Evolutionary conservation across 345 rosid species (phyloP).

Genomic region (Cardamine occulta): DNA sequence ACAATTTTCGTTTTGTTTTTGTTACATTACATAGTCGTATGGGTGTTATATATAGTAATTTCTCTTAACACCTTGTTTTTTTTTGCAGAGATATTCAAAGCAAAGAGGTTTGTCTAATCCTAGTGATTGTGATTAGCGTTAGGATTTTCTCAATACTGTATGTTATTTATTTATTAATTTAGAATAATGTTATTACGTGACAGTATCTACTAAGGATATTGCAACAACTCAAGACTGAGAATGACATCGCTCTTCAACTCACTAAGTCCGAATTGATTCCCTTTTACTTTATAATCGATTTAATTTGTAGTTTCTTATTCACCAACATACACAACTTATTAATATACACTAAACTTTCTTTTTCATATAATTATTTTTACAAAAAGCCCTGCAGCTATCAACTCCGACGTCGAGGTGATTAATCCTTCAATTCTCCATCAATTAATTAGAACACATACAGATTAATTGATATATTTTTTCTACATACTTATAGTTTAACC

Average conservation of each 20-base stretch:
- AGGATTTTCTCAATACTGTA: neutral
- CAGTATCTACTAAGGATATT: slow-evolving; percentile 64
- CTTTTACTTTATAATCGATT: neutral
- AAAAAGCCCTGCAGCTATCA: slow-evolving; percentile 60
- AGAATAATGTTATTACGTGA: slow-evolving; percentile 10
- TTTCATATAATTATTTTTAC: neutral
- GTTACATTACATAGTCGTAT: neutral
- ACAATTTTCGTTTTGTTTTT: too few relatives aligned
- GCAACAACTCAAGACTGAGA: slow-evolving; percentile 63
- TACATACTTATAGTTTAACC: neutral
- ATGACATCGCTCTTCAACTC: slow-evolving; percentile 61
- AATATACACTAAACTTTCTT: neutral
- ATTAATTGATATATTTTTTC: neutral
- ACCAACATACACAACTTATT: neutral
- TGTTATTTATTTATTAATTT: neutral
- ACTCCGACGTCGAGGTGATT: slow-evolving; percentile 64
- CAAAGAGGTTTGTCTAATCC: slow-evolving; percentile 53
- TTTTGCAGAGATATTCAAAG: slow-evolving; percentile 53
- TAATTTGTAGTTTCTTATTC: neutral
- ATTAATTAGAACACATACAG: neutral
- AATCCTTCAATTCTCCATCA: neutral
- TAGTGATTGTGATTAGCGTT: neutral
- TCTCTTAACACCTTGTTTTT: neutral
- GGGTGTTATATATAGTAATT: neutral
- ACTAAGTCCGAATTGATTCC: slow-evolving; percentile 51